Evolutionary conservation across 352 stramenopile species (phyloP).

Genomic region (Elongisporangium prolatum): DNA sequence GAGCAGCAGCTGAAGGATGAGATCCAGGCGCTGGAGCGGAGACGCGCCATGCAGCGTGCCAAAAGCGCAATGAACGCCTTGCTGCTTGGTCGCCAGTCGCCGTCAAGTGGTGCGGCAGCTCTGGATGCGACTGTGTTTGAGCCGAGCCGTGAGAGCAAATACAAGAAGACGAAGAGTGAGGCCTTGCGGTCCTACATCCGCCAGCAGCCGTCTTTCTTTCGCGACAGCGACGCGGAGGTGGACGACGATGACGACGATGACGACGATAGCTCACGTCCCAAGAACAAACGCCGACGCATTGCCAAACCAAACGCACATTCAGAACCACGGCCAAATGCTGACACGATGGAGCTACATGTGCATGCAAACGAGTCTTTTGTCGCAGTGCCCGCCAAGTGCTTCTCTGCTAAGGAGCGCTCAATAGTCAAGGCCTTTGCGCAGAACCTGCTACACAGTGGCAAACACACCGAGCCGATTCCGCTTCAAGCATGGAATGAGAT

Average conservation of each 20-base stretch:
- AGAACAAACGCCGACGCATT: constrained; percentile 19
- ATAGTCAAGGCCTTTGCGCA: constrained; percentile 46
- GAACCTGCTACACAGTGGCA: constrained; percentile 16
- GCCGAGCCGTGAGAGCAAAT: constrained; percentile 21
- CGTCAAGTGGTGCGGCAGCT: neutral
- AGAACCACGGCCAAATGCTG: constrained; percentile 45
- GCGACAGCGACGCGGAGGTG: constrained; percentile 23
- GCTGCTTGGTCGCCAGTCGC: neutral
- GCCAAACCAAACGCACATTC: constrained; percentile 1
- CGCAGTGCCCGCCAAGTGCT: constrained; percentile 36
- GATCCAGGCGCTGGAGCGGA: constrained; percentile 42
- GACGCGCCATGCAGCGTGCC: constrained; percentile 43
- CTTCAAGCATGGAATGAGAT: constrained; percentile 49
- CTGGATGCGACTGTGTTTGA: constrained; percentile 17
- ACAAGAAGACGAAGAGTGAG: constrained; percentile 15
- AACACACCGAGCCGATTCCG: constrained; percentile 19
- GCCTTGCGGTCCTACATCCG: constrained; percentile 53
- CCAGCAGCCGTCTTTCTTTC: constrained; percentile 53
- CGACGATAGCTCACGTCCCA: constrained; percentile 11
- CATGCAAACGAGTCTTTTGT: constrained; percentile 61
- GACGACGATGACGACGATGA: constrained; percentile 9
- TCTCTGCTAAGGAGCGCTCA: constrained; percentile 54
- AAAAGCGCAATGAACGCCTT: constrained; percentile 44
- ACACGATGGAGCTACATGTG: constrained; percentile 42
- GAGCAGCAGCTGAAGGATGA: constrained; percentile 29